Percentiles rank a stretch among this genome's conserved stretches.
Conservation (phyloP, 306 rosid species). For the Malus fusca region DNA sequence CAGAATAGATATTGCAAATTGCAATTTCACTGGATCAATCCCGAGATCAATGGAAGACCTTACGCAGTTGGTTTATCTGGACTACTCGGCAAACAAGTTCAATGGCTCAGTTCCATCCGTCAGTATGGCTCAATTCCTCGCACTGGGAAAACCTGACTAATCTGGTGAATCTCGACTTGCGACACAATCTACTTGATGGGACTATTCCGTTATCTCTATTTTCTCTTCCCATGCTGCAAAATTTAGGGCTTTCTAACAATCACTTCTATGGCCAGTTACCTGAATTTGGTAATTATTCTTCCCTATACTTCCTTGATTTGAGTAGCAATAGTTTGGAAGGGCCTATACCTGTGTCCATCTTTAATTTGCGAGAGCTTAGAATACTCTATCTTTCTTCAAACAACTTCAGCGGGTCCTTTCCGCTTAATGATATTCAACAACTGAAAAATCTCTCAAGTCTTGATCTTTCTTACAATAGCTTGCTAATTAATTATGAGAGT, state of each 20-base stretch:
- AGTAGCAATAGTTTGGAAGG: constrained; percentile 40
- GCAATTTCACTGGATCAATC: constrained; percentile 15
- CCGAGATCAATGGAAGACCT: background rate
- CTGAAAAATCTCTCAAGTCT: constrained; percentile 17
- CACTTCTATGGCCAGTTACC: no score
- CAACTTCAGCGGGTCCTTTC: constrained; percentile 10
- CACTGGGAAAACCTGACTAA: constrained; percentile 9
- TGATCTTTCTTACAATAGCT: constrained; percentile 37
- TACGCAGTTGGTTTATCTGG: background rate
- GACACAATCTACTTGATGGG: constrained; percentile 3
- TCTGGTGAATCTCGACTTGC: background rate
- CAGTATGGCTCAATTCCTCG: background rate
- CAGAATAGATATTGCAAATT: background rate
- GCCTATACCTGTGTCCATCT: constrained; percentile 16
- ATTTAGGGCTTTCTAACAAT: background rate
- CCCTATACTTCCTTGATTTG: constrained; percentile 32
- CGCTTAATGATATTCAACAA: background rate
- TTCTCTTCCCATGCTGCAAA: background rate
- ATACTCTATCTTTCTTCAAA: constrained; percentile 15
- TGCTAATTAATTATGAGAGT: background rate
- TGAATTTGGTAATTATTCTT: no score
- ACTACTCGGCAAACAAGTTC: background rate
- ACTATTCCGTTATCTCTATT: constrained; percentile 11
- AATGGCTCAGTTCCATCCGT: constrained; percentile 15
- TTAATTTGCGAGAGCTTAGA: background rate